A percentile compares a stretch with the other conserved stretches of the same genome.
phyloP scores from a whole-genome alignment of 306 rosid genomes.

The Vachellia collinsii region DNA sequence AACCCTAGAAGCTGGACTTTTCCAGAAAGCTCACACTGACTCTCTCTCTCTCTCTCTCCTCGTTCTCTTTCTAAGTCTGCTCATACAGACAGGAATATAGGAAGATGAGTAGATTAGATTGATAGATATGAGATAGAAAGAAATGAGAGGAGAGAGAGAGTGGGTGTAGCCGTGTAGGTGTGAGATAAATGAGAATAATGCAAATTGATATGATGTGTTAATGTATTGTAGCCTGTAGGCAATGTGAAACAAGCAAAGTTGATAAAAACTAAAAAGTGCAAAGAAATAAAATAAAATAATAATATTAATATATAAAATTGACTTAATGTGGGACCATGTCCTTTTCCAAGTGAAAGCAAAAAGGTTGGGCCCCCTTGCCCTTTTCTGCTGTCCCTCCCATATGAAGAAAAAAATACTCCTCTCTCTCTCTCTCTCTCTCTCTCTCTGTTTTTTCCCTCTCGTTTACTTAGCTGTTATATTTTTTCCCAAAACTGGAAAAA shows the following conservation, averaged over 20 bases:
- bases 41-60: constrained; percentile 3
- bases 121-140: constrained; percentile 15
- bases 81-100: constrained; percentile 47
- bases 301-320: neutral
- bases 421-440: neutral
- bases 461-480: no score
- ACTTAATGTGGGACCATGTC: constrained; percentile 64
- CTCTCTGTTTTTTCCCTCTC: no score
- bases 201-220: constrained; percentile 22
- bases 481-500: no score
- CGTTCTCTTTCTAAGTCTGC: constrained; percentile 7
- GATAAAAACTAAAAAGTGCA: constrained; percentile 76
- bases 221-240: neutral
- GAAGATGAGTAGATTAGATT: constrained; percentile 48
- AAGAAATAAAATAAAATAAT: neutral
- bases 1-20: constrained; percentile 43
- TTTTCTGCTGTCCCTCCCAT: constrained; percentile 43
- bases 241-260: constrained; percentile 59
- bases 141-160: constrained; percentile 38
- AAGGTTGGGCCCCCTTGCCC: constrained; percentile 28
- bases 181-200: constrained; percentile 50
- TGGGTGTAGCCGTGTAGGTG: constrained; percentile 53
- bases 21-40: constrained; percentile 38
- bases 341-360: constrained; percentile 58
- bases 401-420: neutral